phyloP scores from a whole-genome alignment of 2,329 filamentous ascomycete genomes.

The Fusarium tuaranense region DNA sequence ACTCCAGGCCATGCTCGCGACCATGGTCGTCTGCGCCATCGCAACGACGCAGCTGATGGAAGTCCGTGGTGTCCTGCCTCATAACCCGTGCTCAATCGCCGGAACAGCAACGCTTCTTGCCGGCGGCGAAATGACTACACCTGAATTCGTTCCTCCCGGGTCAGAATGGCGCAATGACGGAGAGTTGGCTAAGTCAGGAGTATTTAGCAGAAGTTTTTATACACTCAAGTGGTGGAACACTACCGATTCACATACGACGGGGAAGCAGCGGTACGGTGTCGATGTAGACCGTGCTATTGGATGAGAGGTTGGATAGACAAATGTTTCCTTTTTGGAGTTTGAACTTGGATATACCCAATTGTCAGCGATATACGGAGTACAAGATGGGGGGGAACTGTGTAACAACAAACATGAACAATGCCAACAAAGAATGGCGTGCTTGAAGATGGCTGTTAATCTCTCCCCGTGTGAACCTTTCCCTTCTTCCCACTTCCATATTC shows the following conservation, averaged over 20 bases:
- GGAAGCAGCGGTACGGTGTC: conserved; percentile 45
- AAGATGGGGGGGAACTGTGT: background rate
- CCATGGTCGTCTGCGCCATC: conserved; percentile 44
- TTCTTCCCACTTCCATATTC: no score
- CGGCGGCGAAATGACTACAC: conserved; percentile 41
- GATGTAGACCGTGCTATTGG: conserved; percentile 40
- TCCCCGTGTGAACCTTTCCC: background rate
- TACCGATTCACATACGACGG: background rate
- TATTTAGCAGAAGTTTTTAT: conserved; percentile 26
- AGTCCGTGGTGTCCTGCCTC: conserved; percentile 40
- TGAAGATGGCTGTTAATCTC: background rate
- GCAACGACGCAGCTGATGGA: conserved; percentile 39
- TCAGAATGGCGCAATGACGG: conserved; percentile 42
- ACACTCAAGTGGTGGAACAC: conserved; percentile 62
- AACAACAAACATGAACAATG: background rate
- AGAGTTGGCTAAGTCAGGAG: conserved; percentile 27
- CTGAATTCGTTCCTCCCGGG: conserved; percentile 35
- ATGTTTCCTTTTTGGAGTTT: conserved; percentile 5
- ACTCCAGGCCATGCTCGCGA: conserved; percentile 45
- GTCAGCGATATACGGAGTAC: background rate
- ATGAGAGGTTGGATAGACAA: background rate
- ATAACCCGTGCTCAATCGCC: conserved; percentile 47
- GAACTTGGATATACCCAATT: background rate
- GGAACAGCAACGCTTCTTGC: conserved; percentile 44
- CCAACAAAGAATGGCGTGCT: background rate